Evolutionary conservation across 2,329 filamentous ascomycete genomes (phyloP), one percentile per base, ranked within the genome.

Genomic region (Orbilia blumenaviensis): DNA sequence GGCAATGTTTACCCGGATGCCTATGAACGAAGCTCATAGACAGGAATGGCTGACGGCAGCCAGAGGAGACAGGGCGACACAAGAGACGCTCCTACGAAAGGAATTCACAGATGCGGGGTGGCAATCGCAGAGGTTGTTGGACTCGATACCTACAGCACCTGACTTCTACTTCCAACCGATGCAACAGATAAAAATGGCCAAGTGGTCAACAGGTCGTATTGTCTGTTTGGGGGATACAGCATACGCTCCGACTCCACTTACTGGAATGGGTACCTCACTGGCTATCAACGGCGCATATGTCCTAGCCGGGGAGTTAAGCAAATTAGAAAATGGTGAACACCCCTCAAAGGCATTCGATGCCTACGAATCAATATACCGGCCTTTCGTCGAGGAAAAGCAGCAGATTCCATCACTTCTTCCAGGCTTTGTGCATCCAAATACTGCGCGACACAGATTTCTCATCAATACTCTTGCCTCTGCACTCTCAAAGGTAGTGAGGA

Each of bases 151-250:
- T 2, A 50, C 77, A 36, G 73, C 82, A 3, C 79, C 83, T 0
- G 84, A 87, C 77, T 86, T 87, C 75, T 87, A 87, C 81, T 82
- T 82, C 60, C 80, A 84, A 12, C 81, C 83, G 2, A 80, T 86
- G 48, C 83, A 82, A 0, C 82, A 85, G 32, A 84, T 89, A 29
- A 84, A 84, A 44, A 72, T 86, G 63, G 79, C 83, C 0, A 78
- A 77, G 3, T 87, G 84, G 85, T 84, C 81, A 2, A 81, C 81
- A 0, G 85, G 85, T 0, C 84, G 87, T 0, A 83, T 88, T 1
- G 84, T 83, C 0, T 81, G 88, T 0, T 61, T 89, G 0, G 88
- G 88, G 0, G 88, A 90, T 77, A 86, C 88, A 0, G 87, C 81
- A 0, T 86, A 85, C 78, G 85, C 84, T 23, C 86, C 87, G 0